These are phyloP conservation scores for Escallonia herrerae DNA, from an alignment of 129 eudicot species.

Conservation along the genomic window DNA sequence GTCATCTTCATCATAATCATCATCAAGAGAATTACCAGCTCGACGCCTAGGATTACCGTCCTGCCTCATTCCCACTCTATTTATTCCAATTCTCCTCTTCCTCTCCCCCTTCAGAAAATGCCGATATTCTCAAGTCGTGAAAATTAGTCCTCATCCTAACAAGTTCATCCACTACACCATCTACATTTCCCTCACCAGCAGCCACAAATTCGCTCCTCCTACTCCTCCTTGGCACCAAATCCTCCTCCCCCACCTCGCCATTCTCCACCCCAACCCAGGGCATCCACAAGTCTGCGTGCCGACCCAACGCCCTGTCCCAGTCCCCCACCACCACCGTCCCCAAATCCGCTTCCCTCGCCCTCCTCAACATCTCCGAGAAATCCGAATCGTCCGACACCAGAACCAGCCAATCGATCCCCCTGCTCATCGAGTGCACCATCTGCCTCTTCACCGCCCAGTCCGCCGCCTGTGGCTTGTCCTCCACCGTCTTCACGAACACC, in stretches of 20 bases:
- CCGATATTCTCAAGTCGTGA: slow-evolving; percentile 29
- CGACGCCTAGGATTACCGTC: neutral
- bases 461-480: slow-evolving; percentile 97
- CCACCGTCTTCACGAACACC: slow-evolving; percentile 82
- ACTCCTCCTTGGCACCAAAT: slow-evolving; percentile 45
- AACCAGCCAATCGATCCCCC: slow-evolving; percentile 88
- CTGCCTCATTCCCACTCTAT: slow-evolving; percentile 1
- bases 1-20: slow-evolving; percentile 11
- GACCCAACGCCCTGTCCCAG: slow-evolving; percentile 72
- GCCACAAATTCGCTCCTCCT: slow-evolving; percentile 27
- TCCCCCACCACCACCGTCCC: slow-evolving; percentile 98
- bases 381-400: slow-evolving; percentile 95
- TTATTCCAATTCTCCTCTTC: slow-evolving; percentile 23
- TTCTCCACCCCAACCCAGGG: slow-evolving; percentile 76
- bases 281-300: slow-evolving; percentile 89
- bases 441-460: slow-evolving; percentile 96
- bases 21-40: slow-evolving; percentile 1
- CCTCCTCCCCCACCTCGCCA: slow-evolving; percentile 72
- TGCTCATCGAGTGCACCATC: slow-evolving; percentile 72
- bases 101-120: slow-evolving; percentile 54
- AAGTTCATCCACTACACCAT: slow-evolving; percentile 48
- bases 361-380: slow-evolving; percentile 70
- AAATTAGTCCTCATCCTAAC: slow-evolving; percentile 26
- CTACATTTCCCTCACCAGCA: slow-evolving; percentile 26
- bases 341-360: slow-evolving; percentile 67